Evolutionary conservation across 169 alveolate genomes (phyloP).

Genomic region (Fabrea salina): DNA sequence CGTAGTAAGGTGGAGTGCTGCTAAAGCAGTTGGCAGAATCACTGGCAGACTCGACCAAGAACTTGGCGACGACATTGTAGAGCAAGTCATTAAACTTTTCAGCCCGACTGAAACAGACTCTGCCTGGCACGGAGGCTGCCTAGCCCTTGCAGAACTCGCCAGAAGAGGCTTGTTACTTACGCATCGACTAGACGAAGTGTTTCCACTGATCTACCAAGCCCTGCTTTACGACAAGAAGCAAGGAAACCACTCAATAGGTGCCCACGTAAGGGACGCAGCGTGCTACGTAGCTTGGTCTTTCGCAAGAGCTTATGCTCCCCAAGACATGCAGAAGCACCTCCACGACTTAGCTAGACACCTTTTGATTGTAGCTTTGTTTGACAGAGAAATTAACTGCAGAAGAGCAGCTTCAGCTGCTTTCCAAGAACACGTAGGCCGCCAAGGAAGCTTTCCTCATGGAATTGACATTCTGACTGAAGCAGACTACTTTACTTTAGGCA

Average conservation of each 20-base stretch:
- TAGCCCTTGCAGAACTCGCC: conserved; percentile 84
- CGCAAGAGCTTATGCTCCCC: conserved; percentile 82
- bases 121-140: conserved; percentile 87
- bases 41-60: conserved; percentile 69
- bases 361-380: conserved; percentile 68
- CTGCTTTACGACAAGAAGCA: conserved; percentile 63
- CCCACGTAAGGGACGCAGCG: conserved; percentile 86
- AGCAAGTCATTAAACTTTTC: conserved; percentile 55
- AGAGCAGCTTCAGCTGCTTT: conserved; percentile 87
- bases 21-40: conserved; percentile 84
- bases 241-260: conserved; percentile 66
- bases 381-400: conserved; percentile 84
- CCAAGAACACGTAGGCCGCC: conserved; percentile 82
- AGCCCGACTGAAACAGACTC: conserved; percentile 72
- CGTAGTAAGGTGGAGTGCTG: conserved; percentile 82
- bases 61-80: conserved; percentile 81
- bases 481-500: conserved; percentile 81
- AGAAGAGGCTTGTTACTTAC: conserved; percentile 82
- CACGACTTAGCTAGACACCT: conserved; percentile 59
- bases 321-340: conserved; percentile 72
- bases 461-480: conserved; percentile 85
- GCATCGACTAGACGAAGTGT: conserved; percentile 65
- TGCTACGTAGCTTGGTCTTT: conserved; percentile 84
- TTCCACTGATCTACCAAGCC: conserved; percentile 74
- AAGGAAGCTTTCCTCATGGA: conserved; percentile 82